Evolutionary conservation across 2,329 filamentous ascomycete species (phyloP), one percentile per base, ranked within the genome.

Genomic region (Aschersonia sp.): DNA sequence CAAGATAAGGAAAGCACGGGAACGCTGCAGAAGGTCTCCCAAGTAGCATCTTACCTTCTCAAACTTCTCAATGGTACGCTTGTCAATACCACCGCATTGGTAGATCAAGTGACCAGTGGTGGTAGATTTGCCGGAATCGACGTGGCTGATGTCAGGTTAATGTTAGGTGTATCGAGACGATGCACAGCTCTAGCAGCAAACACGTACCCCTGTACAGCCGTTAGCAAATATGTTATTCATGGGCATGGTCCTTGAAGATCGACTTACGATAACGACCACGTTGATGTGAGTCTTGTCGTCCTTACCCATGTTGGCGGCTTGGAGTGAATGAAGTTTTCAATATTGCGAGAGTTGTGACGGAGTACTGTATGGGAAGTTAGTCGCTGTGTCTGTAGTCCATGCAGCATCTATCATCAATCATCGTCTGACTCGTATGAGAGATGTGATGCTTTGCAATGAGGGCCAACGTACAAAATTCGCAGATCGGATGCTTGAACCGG

Each of bases 31-130:
- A 22, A 22, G 22, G 22, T 22, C 22, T 22, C 22, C 22, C 22
- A 2, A 22, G 4, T 2, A 22, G 22, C 22, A 22, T 52, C 81
- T 70, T 74, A 94, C 88, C 87, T 98, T 98, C 89, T 98, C 92
- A 83, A 98, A 98, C 86, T 98, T 98, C 85, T 98, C 92, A 71
- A 98, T 98, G 74, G 90, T 97, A 88, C 92, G 90, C 82, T 90
- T 88, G 87, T 98, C 92, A 69, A 97, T 98, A 87, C 92, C 92
- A 85, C 92, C 92, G 81, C 92, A 97, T 85, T 98, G 90, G 88
- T 97, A 97, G 86, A 98, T 97, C 83, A 98, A 83, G 79, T 90
- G 83, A 72, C 83, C 81, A 63, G 73, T 85, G 72, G 89, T 96
- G 72, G 89, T 96, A 63, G 89, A 95, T 84, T 96, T 96, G 78